These are phyloP conservation scores for Diplodia scrobiculata DNA, from an alignment of 2,329 filamentous ascomycete species.

Conservation along the genomic window DNA sequence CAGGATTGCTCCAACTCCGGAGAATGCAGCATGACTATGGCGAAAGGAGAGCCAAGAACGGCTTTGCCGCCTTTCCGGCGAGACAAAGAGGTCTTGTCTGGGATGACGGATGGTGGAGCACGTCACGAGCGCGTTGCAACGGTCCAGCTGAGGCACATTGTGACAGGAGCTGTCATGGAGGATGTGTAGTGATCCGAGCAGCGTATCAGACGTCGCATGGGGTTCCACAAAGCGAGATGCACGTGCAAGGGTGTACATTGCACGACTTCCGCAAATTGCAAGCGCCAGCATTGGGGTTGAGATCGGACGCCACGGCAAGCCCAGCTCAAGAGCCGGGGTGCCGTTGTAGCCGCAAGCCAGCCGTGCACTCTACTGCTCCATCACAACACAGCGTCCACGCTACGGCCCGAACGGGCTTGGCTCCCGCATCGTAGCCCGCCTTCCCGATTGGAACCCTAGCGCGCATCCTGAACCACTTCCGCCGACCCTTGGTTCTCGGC, in stretches of 20 bases:
- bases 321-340: neutral
- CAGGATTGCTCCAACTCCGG: neutral
- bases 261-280: slow-evolving; percentile 10
- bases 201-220: neutral
- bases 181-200: too few species aligned
- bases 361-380: slow-evolving; percentile 12
- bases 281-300: neutral
- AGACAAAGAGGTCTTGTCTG: neutral
- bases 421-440: slow-evolving; percentile 10
- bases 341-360: slow-evolving; percentile 9
- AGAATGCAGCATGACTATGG: neutral
- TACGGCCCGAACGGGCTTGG: slow-evolving; percentile 7
- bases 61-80: neutral
- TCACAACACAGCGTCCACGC: neutral
- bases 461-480: neutral
- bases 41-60: neutral
- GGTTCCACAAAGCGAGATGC: neutral
- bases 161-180: neutral
- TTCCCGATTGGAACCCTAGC: neutral
- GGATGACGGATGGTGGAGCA: neutral
- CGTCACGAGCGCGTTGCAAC: slow-evolving; percentile 1
- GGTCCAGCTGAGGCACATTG: neutral
- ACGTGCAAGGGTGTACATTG: neutral
- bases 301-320: neutral
- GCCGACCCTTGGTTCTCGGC: neutral